Base-by-base conservation (phyloP, 2,329 filamentous ascomycete species). In the Epichloe aotearoae region DNA sequence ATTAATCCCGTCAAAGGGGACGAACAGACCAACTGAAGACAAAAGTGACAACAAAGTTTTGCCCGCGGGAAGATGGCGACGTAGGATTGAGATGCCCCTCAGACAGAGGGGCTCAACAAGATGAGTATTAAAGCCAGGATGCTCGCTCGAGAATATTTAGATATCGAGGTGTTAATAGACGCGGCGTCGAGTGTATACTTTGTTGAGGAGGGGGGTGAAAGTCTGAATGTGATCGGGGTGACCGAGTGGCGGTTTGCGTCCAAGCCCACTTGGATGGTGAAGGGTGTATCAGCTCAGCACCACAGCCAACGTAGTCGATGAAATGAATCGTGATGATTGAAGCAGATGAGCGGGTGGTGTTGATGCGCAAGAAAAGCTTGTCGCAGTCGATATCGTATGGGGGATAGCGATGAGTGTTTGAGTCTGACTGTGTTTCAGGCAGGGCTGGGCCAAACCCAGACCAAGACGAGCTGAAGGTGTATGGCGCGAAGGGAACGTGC, bases 361-460 rank as follows among this genome's bases (percentile, higher is more conserved):
- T 42, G 41, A 40, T 26, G 50, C 52, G 49, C 19, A 44, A 50
- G 42, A 50, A 48, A 51, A 55, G 43, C 47, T 45, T 23, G 41
- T 44, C 17, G 48, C 48, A 40, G 48, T 50, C 39, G 46, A 26
- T 20, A 45, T 42, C 23, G 36, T 41, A 49, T 50, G 53, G 43
- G 50, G 52, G 20, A 48, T 33, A 53, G 46, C 48, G 52, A 54
- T 51, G 51, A 46, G 50, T 43, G 42, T 47, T 45, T 36, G 49
- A 48, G 53, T 51, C 46, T 51, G 45, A 36, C 44, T 47, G 50
- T 58, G 58, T 59, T 60, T 60, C 58, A 59, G 58, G 56, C 57
- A 57, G 53, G 53, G 52, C 54, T 56, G 54, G 55, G 50, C 53
- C 44, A 17, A 34, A 51, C 30, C 40, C 26, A 33, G 48, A 19